Percentiles rank a stretch among this genome's conserved stretches.
Evolutionary conservation across 306 rosid species (phyloP).

Genomic region (Hippophae tibetana): DNA sequence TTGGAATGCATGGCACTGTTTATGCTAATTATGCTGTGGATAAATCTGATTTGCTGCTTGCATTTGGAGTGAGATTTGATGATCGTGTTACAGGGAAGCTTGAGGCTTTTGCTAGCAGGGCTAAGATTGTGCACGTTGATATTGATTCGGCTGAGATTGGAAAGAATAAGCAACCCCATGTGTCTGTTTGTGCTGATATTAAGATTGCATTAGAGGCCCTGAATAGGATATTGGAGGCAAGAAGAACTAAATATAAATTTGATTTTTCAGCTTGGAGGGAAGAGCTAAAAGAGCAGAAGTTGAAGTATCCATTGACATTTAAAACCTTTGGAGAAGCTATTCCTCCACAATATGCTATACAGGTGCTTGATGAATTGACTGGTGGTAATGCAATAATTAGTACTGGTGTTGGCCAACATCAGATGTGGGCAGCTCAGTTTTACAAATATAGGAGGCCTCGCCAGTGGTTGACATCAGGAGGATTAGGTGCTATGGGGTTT

Average conservation of each 20-base stretch:
- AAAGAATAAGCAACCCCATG: slow-evolving; percentile 84
- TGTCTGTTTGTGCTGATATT: slow-evolving; percentile 64
- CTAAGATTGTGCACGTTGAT: slow-evolving; percentile 85
- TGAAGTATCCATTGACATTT: slow-evolving; percentile 49
- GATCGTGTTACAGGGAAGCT: slow-evolving; percentile 88
- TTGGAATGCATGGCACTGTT: slow-evolving; percentile 93
- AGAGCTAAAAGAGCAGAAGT: slow-evolving; percentile 62
- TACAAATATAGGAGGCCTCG: slow-evolving; percentile 75
- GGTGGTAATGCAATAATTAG: slow-evolving; percentile 66
- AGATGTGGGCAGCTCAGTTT: slow-evolving; percentile 92
- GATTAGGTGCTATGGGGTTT: slow-evolving; percentile 95
- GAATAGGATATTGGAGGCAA: slow-evolving; percentile 42
- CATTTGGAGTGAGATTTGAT: slow-evolving; percentile 88
- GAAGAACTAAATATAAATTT: slow-evolving; percentile 21
- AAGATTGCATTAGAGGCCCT: slow-evolving; percentile 61
- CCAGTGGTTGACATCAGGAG: slow-evolving; percentile 83
- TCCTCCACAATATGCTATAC: slow-evolving; percentile 76
- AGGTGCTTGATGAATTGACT: slow-evolving; percentile 77
- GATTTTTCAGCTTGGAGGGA: slow-evolving; percentile 60
- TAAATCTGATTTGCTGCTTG: slow-evolving; percentile 64
- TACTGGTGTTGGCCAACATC: slow-evolving; percentile 91
- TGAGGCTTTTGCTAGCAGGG: slow-evolving; percentile 77
- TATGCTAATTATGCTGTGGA: slow-evolving; percentile 90
- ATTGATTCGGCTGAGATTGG: slow-evolving; percentile 92
- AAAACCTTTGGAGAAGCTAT: slow-evolving; percentile 63